Evolutionary conservation across 345 rosid species (phyloP).

Genomic region (Dimocarpus longan): DNA sequence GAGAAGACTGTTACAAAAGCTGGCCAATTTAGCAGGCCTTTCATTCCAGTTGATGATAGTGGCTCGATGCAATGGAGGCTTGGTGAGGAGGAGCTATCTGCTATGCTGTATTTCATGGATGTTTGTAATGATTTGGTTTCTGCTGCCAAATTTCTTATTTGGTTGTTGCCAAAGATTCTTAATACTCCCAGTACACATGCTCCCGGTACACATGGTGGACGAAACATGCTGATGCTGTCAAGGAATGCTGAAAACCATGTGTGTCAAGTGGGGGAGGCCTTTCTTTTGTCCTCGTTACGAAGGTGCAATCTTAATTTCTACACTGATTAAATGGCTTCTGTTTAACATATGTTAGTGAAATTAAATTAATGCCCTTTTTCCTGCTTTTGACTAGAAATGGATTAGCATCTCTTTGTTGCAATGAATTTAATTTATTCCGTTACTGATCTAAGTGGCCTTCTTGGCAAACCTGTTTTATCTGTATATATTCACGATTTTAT

Average conservation of each 20-base stretch:
- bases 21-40: slow-evolving; percentile 62
- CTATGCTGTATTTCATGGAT: slow-evolving; percentile 79
- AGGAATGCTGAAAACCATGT: slow-evolving; percentile 70
- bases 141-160: slow-evolving; percentile 76
- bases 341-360: background rate
- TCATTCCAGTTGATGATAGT: slow-evolving; percentile 62
- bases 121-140: slow-evolving; percentile 70
- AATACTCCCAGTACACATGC: slow-evolving; percentile 55
- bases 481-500: background rate
- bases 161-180: slow-evolving; percentile 84
- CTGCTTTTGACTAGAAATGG: background rate
- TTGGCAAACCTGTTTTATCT: background rate
- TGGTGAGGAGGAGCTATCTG: slow-evolving; percentile 85
- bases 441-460: background rate
- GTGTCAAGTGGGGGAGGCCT: slow-evolving; percentile 83
- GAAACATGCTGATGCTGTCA: slow-evolving; percentile 52
- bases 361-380: background rate
- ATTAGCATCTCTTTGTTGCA: background rate
- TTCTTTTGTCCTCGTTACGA: slow-evolving; percentile 73
- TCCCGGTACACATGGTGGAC: slow-evolving; percentile 64
- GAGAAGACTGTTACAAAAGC: slow-evolving; percentile 61
- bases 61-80: slow-evolving; percentile 72
- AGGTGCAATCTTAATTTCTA: slow-evolving; percentile 48
- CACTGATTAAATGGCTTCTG: background rate
- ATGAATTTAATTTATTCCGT: background rate